phyloP scores from a whole-genome alignment of 1,284 basidiomycete species.

The Melanopsichium pennsylvanicum region DNA sequence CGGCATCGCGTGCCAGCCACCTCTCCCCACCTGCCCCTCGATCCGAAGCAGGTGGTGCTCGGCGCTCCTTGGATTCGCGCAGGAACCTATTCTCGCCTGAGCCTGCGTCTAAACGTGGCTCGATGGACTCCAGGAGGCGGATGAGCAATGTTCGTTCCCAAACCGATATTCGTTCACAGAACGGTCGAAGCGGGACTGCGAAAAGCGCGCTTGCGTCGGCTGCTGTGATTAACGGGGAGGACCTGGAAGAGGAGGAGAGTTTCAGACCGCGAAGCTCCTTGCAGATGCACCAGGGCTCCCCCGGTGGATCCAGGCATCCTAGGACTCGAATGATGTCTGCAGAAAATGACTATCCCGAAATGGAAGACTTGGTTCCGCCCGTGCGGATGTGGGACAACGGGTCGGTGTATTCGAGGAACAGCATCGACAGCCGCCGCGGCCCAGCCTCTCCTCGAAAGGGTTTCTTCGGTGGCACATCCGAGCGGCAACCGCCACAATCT shows the following conservation, averaged over 20 bases:
- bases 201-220: slow-evolving; percentile 24
- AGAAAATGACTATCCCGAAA: slow-evolving; percentile 20
- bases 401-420: slow-evolving; percentile 14
- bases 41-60: slow-evolving; percentile 6
- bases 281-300: not conserved
- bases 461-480: slow-evolving; percentile 1
- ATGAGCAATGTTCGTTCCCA: slow-evolving; percentile 16
- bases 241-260: slow-evolving; percentile 4
- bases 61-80: slow-evolving; percentile 17
- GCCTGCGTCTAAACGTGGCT: slow-evolving; percentile 15
- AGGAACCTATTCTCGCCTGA: slow-evolving; percentile 13
- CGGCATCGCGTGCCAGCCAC: slow-evolving; percentile 10
- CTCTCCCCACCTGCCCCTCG: slow-evolving; percentile 11
- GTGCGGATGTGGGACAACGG: slow-evolving; percentile 14
- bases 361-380: slow-evolving; percentile 39
- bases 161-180: slow-evolving; percentile 7
- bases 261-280: slow-evolving; percentile 7
- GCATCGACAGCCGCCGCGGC: slow-evolving; percentile 10
- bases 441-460: slow-evolving; percentile 5
- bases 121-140: slow-evolving; percentile 21
- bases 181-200: slow-evolving; percentile 3
- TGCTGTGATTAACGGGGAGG: not conserved
- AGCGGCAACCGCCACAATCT: not conserved
- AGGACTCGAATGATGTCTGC: slow-evolving; percentile 10
- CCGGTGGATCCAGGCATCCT: slow-evolving; percentile 3